These are phyloP conservation scores for Vachellia pachyceras DNA, from an alignment of 306 rosid species.

Conservation along the genomic window DNA sequence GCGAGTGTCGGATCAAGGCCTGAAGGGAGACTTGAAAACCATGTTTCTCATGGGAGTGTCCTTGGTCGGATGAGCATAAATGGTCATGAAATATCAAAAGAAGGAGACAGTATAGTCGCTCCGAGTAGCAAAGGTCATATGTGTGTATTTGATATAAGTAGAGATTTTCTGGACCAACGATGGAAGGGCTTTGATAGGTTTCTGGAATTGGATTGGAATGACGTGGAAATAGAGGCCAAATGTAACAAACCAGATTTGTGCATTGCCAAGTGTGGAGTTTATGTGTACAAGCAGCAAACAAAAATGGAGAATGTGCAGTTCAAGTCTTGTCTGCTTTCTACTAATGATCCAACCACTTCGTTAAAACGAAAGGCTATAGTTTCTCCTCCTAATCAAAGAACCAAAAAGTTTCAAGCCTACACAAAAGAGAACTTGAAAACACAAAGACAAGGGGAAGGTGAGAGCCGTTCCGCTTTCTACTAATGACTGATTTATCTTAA, in stretches of 20 bases:
- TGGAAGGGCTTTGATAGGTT: not conserved
- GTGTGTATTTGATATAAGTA: slow-evolving; percentile 1
- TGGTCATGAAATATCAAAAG: not conserved
- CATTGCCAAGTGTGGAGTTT: not conserved
- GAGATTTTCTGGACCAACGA: not conserved
- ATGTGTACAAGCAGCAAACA: not conserved
- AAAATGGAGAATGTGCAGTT: not conserved
- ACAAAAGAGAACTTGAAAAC: not conserved
- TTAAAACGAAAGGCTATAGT: not conserved
- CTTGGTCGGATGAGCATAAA: not conserved
- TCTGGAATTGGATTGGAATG: not conserved
- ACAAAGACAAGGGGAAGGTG: not conserved
- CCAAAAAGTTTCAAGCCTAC: not conserved
- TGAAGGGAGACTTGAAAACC: not conserved
- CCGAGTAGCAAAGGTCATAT: not conserved
- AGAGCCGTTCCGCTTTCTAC: not conserved
- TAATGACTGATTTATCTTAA: not conserved
- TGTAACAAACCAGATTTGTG: not conserved
- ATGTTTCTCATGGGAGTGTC: not conserved
- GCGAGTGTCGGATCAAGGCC: not conserved
- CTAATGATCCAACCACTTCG: not conserved
- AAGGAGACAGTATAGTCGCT: not conserved
- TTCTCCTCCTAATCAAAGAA: not conserved
- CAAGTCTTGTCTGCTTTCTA: not conserved
- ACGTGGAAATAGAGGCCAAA: not conserved